A percentile compares a stretch with the other conserved stretches of the same genome.
These are phyloP conservation scores for Bryoerythrophyllum caledonicum DNA, from an alignment of 225 moss, liverwort and hornwort genomes.

Conservation along the genomic window DNA sequence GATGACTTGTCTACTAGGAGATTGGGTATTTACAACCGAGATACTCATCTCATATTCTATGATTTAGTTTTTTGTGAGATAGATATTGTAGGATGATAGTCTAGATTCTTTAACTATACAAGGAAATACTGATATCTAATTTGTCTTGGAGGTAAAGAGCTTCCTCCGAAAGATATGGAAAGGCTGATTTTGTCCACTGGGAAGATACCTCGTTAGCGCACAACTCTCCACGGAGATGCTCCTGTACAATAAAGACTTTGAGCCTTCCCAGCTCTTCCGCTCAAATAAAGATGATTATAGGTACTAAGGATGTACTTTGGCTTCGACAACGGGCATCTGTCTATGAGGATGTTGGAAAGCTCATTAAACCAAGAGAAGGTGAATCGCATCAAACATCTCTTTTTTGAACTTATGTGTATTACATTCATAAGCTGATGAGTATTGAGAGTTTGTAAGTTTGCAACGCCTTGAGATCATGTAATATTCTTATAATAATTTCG, in stretches of 20 bases:
- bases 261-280: constrained; percentile 58
- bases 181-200: constrained; percentile 59
- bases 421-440: background rate
- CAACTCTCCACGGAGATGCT: constrained; percentile 70
- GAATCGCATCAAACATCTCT: background rate
- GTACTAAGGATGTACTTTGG: background rate
- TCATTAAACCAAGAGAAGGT: background rate
- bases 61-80: constrained; percentile 12
- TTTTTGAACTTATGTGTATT: background rate
- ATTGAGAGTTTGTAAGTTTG: background rate
- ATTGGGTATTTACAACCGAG: background rate
- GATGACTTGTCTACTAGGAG: background rate
- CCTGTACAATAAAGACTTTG: constrained; percentile 60
- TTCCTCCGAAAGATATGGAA: constrained; percentile 80
- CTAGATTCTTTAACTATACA: background rate
- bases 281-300: constrained; percentile 28
- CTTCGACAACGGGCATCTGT: constrained; percentile 12
- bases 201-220: constrained; percentile 67
- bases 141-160: constrained; percentile 72
- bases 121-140: constrained; percentile 8
- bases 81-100: background rate
- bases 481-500: background rate
- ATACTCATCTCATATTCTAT: background rate
- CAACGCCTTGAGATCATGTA: background rate
- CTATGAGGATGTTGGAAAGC: background rate